A percentile compares a stretch with the other conserved stretches of the same genome.
These are phyloP conservation scores for Raphanus sativus DNA, from an alignment of 345 rosid genomes.

Conservation along the genomic window DNA sequence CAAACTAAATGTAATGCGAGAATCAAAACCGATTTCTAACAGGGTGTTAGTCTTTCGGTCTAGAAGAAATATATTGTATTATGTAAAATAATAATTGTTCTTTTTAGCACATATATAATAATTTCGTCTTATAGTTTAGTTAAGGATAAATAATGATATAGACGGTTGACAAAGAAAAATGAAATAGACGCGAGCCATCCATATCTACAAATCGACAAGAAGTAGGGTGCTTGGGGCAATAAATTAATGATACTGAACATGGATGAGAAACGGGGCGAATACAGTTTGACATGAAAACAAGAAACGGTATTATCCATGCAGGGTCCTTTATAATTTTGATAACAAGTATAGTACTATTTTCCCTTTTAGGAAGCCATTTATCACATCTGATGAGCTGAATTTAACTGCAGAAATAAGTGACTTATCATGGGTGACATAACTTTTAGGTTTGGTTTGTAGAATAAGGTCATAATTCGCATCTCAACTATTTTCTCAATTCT, in stretches of 20 bases:
- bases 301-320: not conserved
- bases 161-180: not conserved
- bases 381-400: not conserved
- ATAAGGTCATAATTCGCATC: not conserved
- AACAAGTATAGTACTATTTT: not conserved
- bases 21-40: too few species aligned
- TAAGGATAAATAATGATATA: constrained; percentile 11
- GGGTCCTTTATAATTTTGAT: not conserved
- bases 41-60: not conserved
- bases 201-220: not conserved
- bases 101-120: too few species aligned
- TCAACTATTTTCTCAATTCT: not conserved
- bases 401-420: not conserved
- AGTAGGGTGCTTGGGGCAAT: not conserved
- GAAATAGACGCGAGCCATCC: constrained; percentile 14
- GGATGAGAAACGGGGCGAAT: constrained; percentile 6
- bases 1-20: not conserved
- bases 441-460: not conserved
- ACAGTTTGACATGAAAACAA: not conserved
- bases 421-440: not conserved
- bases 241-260: constrained; percentile 2
- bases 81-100: not conserved
- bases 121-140: not conserved
- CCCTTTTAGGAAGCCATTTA: not conserved
- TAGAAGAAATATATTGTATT: not conserved